Evolutionary conservation across 1,139 yeast species (phyloP).

Genomic region (Pichia sp.): DNA sequence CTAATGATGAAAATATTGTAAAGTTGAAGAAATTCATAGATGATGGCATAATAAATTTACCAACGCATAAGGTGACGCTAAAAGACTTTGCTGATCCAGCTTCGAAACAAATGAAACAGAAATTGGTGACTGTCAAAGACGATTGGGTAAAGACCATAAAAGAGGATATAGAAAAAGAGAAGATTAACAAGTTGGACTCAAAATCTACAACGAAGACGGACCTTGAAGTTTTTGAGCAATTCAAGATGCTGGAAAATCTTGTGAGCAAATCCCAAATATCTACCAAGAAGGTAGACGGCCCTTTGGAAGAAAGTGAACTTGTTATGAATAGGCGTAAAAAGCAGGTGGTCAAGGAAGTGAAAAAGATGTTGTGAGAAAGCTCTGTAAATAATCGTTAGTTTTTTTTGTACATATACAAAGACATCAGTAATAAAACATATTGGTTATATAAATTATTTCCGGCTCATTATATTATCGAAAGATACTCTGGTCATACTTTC

Average conservation of each 20-base stretch:
- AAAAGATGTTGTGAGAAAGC: constrained; percentile 7
- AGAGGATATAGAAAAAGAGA: constrained; percentile 12
- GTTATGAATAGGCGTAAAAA: constrained; percentile 18
- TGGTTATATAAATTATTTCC: no score
- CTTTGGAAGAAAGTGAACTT: constrained; percentile 10
- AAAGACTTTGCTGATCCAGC: constrained; percentile 16
- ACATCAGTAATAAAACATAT: not conserved
- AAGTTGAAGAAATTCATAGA: constrained; percentile 20
- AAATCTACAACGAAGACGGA: constrained; percentile 8
- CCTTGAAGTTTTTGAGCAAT: constrained; percentile 19
- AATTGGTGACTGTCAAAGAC: constrained; percentile 24
- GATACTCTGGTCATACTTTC: constrained; percentile 28
- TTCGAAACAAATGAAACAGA: constrained; percentile 21
- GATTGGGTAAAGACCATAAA: constrained; percentile 18
- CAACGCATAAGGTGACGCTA: constrained; percentile 24
- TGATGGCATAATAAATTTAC: constrained; percentile 21
- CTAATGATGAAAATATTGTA: constrained; percentile 18
- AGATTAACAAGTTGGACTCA: not conserved
- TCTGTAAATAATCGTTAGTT: not conserved
- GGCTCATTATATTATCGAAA: not conserved
- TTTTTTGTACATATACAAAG: constrained; percentile 1
- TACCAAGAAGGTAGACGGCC: constrained; percentile 9
- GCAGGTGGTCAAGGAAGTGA: constrained; percentile 14
- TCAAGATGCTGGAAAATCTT: constrained; percentile 18
- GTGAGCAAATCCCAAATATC: constrained; percentile 20